phyloP scores from a whole-genome alignment of 192 early-diverging fungal species.

The Paraglomus brasilianum region DNA sequence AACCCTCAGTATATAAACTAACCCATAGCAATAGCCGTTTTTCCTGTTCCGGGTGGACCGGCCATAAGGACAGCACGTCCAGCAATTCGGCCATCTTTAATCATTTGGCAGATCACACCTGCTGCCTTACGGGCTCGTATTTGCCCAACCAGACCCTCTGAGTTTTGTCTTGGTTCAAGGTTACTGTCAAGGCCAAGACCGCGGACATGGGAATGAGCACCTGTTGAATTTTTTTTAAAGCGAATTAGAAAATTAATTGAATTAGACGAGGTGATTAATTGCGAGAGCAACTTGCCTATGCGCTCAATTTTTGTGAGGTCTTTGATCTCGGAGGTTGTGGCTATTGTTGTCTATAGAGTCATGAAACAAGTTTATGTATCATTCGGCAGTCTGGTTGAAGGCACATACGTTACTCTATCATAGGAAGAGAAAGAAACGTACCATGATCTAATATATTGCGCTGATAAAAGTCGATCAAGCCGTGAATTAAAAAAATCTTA shows the following conservation, averaged over 20 bases:
- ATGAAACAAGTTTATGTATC: no score
- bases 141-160: conserved; percentile 99
- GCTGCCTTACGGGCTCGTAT: conserved; percentile 92
- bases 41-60: conserved; percentile 97
- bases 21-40: conserved; percentile 99
- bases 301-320: conserved; percentile 85
- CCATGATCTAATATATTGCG: no score
- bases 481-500: no score
- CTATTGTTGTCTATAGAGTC: no score
- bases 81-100: conserved; percentile 97
- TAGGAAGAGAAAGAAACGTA: no score
- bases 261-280: background rate
- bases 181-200: conserved; percentile 95
- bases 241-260: background rate
- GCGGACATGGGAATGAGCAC: conserved; percentile 97
- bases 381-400: no score
- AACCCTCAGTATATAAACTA: conserved; percentile 28
- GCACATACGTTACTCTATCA: no score
- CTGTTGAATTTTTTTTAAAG: conserved; percentile 41
- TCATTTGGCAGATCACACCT: conserved; percentile 94
- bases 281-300: conserved; percentile 58
- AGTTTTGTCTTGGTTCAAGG: conserved; percentile 78
- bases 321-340: conserved; percentile 53
- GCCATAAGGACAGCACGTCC: conserved; percentile 97
- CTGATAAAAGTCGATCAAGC: no score